phyloP scores from a whole-genome alignment of 441 rosid genomes.

The Eruca vesicaria region DNA sequence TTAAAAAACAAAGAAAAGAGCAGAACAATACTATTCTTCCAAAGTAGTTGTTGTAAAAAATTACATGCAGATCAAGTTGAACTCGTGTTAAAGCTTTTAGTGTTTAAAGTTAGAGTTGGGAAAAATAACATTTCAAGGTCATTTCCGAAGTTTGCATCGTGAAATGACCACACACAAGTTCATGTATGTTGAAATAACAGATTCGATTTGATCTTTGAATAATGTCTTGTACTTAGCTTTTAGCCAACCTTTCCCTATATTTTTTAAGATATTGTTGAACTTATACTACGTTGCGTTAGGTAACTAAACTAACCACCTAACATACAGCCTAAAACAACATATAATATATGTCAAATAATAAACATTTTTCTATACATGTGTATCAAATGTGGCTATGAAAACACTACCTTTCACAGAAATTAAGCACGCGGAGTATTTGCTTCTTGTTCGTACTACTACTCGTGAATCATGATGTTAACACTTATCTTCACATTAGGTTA shows the following conservation, averaged over 20 bases:
- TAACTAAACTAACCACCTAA: neutral
- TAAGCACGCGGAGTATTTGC: slow-evolving; percentile 14
- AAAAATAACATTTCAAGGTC: neutral
- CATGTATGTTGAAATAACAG: neutral
- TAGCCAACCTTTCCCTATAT: neutral
- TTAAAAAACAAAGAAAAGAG: neutral
- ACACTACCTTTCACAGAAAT: slow-evolving; percentile 3
- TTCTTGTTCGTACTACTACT: slow-evolving; percentile 1
- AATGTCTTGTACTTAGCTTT: neutral
- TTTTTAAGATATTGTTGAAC: slow-evolving; percentile 1
- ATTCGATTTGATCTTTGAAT: neutral
- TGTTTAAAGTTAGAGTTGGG: neutral
- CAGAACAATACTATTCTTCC: neutral
- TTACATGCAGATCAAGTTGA: neutral
- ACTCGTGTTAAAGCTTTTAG: neutral
- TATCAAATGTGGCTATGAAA: neutral
- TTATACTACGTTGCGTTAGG: neutral
- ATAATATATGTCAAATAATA: neutral
- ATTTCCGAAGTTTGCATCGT: neutral
- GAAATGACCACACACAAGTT: neutral
- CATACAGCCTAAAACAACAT: neutral
- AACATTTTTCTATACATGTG: neutral
- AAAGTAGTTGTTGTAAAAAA: neutral
- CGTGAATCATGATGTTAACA: slow-evolving; percentile 23
- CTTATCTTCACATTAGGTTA: neutral